Evolutionary conservation across 495 filamentous ascomycete species (phyloP).

Genomic region (Echria macrotheca): DNA sequence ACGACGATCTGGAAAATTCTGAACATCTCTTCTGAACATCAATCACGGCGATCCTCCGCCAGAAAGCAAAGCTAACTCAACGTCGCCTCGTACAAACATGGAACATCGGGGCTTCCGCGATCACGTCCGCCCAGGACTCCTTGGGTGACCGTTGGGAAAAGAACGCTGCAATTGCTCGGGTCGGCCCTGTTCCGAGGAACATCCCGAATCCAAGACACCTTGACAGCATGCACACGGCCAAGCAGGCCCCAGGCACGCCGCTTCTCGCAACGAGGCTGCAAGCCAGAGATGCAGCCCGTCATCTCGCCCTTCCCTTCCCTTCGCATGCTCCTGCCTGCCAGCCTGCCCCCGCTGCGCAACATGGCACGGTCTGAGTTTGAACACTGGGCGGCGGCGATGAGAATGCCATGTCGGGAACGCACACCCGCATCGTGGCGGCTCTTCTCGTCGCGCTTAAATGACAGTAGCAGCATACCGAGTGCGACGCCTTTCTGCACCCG

Average conservation of each 20-base stretch:
- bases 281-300: neutral
- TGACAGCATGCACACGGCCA: neutral
- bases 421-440: neutral
- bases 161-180: neutral
- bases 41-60: neutral
- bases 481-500: too few species aligned
- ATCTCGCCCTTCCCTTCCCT: slow-evolving; percentile 2
- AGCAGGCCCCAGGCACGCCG: neutral
- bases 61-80: too few species aligned
- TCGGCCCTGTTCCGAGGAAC: slow-evolving; percentile 8
- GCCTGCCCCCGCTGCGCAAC: neutral
- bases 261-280: neutral
- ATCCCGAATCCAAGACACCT: slow-evolving; percentile 2
- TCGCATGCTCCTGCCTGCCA: too few species aligned
- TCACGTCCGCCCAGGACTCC: neutral
- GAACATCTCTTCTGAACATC: slow-evolving; percentile 4
- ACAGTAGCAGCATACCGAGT: too few species aligned
- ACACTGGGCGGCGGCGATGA: neutral
- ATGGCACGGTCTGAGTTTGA: neutral
- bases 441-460: too few species aligned
- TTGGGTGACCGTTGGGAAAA: neutral
- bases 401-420: neutral
- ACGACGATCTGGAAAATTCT: slow-evolving; percentile 6
- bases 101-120: too few species aligned
- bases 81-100: too few species aligned